phyloP scores from a whole-genome alignment of 2,329 filamentous ascomycete species.

The Incumbomyces delicatus region DNA sequence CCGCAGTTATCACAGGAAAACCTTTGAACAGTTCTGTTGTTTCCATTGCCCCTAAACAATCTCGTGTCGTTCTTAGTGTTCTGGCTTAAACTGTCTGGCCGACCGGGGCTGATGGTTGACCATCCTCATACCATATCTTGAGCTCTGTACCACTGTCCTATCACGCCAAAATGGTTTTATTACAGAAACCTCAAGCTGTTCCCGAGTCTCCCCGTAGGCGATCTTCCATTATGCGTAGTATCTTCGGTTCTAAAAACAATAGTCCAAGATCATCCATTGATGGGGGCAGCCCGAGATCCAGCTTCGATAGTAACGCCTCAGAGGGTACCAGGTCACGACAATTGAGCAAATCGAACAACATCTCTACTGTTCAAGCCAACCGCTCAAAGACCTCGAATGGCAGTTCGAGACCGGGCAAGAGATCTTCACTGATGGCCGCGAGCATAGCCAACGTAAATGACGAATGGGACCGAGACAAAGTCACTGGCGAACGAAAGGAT shows the following conservation, averaged over 20 bases:
- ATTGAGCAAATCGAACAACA: background rate
- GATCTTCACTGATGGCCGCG: background rate
- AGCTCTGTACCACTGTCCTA: too few species aligned
- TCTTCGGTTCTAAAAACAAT: slow-evolving; percentile 2
- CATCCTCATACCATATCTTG: too few species aligned
- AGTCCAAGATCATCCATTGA: slow-evolving; percentile 4
- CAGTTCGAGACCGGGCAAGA: background rate
- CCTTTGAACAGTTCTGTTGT: too few species aligned
- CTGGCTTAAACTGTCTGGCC: too few species aligned
- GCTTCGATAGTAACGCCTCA: background rate
- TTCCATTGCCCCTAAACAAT: too few species aligned
- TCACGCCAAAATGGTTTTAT: background rate
- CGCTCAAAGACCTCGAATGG: background rate
- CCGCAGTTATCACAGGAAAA: too few species aligned
- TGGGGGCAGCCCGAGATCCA: background rate
- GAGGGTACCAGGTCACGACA: background rate
- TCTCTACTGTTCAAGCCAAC: background rate
- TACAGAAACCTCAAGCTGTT: background rate
- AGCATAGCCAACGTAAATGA: background rate
- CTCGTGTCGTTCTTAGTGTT: too few species aligned
- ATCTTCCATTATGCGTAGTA: too few species aligned
- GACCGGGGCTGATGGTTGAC: too few species aligned
- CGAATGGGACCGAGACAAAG: slow-evolving; percentile 14
- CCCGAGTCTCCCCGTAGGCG: too few species aligned
- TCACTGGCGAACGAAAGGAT: slow-evolving; percentile 21